phyloP scores from a whole-genome alignment of 1,284 basidiomycete species.

The Microbotryomycetes sp. region DNA sequence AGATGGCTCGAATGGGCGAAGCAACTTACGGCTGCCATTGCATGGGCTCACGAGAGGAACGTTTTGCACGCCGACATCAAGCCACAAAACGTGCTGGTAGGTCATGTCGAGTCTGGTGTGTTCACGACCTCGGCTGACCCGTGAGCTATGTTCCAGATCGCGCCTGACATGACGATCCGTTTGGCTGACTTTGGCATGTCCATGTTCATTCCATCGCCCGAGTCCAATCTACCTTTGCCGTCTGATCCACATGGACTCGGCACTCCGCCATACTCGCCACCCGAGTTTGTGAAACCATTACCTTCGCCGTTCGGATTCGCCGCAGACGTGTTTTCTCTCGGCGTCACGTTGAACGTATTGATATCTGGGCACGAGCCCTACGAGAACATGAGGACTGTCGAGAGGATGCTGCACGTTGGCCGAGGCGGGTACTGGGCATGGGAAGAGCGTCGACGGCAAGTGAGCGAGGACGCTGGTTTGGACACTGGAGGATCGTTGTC shows the following conservation, averaged over 20 bases:
- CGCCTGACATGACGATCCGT: constrained; percentile 35
- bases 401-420: constrained; percentile 45
- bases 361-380: constrained; percentile 47
- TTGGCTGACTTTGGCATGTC: constrained; percentile 48
- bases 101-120: background rate
- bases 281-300: constrained; percentile 44
- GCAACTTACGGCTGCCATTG: constrained; percentile 42
- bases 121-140: background rate
- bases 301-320: constrained; percentile 44
- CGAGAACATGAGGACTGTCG: constrained; percentile 39
- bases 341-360: constrained; percentile 46
- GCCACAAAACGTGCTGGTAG: constrained; percentile 39
- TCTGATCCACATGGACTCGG: constrained; percentile 45
- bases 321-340: constrained; percentile 48
- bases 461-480: constrained; percentile 11
- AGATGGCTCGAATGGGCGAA: constrained; percentile 43
- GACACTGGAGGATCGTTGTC: background rate
- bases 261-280: constrained; percentile 47
- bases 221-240: constrained; percentile 33
- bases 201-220: constrained; percentile 38
- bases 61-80: constrained; percentile 48
- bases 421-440: constrained; percentile 46
- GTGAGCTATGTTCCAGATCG: constrained; percentile 21
- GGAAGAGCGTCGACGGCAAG: constrained; percentile 41
- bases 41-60: constrained; percentile 44